Percentiles rank a stretch among this genome's conserved stretches.
These are phyloP conservation scores for Daedalea quercina DNA, from an alignment of 768 basidiomycete genomes.

Conservation along the genomic window DNA sequence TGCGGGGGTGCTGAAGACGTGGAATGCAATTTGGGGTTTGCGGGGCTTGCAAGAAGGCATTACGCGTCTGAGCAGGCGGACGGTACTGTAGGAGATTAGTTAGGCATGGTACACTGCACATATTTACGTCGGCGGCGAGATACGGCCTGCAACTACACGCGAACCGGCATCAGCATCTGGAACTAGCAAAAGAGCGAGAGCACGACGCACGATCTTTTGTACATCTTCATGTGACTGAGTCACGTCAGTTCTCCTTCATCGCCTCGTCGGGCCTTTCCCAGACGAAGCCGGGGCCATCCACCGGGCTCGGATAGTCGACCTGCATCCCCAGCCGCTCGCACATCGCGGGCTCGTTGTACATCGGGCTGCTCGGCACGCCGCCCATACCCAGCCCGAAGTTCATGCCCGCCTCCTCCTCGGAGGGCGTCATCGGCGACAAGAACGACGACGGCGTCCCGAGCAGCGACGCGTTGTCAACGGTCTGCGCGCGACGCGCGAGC, in stretches of 20 bases:
- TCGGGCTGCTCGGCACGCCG: constrained; percentile 7
- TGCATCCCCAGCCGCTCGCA: constrained; percentile 5
- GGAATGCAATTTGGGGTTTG: no score
- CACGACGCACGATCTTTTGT: no score
- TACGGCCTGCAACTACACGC: no score
- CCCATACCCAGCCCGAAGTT: background rate
- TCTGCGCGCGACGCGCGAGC: constrained; percentile 12
- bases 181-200: no score
- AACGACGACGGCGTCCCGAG: constrained; percentile 1
- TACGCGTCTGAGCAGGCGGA: no score
- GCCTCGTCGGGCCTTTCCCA: constrained; percentile 1
- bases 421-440: constrained; percentile 2
- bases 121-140: no score
- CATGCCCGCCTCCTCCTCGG: constrained; percentile 4
- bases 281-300: constrained; percentile 7
- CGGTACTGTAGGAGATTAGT: no score
- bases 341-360: constrained; percentile 1
- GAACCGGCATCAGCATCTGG: no score
- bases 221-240: no score
- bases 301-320: constrained; percentile 18
- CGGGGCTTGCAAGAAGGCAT: no score
- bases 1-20: no score
- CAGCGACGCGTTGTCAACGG: constrained; percentile 11
- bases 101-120: no score
- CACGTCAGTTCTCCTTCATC: constrained; percentile 3